These are phyloP conservation scores for Mortierella polycephala DNA, from an alignment of 371 early-diverging fungal genomes.

Conservation along the genomic window DNA sequence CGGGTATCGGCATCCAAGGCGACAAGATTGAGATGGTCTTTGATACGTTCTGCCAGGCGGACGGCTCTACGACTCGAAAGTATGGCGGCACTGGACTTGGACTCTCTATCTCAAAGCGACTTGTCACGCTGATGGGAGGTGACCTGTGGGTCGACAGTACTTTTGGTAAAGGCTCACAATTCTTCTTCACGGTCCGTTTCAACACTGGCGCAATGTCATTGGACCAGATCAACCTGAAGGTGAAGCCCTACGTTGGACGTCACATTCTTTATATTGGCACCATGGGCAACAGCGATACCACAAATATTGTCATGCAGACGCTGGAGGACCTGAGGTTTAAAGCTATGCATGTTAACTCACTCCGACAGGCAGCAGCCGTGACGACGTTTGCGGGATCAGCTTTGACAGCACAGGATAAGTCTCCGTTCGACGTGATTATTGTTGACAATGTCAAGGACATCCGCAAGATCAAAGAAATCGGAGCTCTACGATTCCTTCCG, in stretches of 20 bases:
- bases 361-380: constrained; percentile 56
- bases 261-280: constrained; percentile 63
- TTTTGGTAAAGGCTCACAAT: constrained; percentile 76
- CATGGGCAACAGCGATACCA: constrained; percentile 53
- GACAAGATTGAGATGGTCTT: constrained; percentile 81
- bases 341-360: constrained; percentile 53
- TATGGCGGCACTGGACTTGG: constrained; percentile 91
- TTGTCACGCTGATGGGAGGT: constrained; percentile 85
- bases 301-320: constrained; percentile 47
- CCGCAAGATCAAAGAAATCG: constrained; percentile 64
- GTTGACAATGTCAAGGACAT: constrained; percentile 63
- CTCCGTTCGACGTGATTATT: constrained; percentile 65
- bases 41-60: constrained; percentile 85
- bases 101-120: constrained; percentile 78
- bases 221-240: constrained; percentile 59
- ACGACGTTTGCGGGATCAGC: constrained; percentile 28
- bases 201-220: constrained; percentile 54
- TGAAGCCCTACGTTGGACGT: constrained; percentile 57
- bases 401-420: constrained; percentile 24
- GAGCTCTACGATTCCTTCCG: constrained; percentile 70
- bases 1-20: constrained; percentile 88
- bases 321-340: constrained; percentile 58
- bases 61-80: constrained; percentile 83
- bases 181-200: constrained; percentile 75
- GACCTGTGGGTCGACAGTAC: constrained; percentile 78